Evolutionary conservation across 31 red algal species (phyloP).

Genomic region (Odonthalia washingtoniensis): DNA sequence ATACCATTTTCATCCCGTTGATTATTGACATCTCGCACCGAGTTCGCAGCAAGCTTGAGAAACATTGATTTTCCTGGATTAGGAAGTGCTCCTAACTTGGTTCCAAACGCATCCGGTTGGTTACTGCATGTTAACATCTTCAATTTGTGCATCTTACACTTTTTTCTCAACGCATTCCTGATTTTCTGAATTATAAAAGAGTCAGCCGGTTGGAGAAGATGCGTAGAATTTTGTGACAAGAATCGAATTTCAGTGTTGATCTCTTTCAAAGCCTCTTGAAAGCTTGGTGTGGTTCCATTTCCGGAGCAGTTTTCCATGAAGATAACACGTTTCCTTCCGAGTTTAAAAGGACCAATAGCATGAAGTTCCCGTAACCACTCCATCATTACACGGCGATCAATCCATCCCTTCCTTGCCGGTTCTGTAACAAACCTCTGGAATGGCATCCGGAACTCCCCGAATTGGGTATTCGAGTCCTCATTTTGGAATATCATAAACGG

Average conservation of each 20-base stretch:
- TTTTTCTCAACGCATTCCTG: background rate
- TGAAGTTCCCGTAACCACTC: background rate
- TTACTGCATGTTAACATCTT: background rate
- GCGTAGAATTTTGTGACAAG: background rate
- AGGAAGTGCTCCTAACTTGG: too few species aligned
- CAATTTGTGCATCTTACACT: background rate
- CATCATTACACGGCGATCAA: background rate
- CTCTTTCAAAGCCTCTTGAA: background rate
- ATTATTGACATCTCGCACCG: too few species aligned
- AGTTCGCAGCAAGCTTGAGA: too few species aligned
- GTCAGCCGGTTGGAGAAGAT: background rate
- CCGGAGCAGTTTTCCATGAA: background rate
- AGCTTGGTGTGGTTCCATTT: background rate
- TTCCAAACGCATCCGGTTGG: too few species aligned
- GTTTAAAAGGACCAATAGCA: background rate
- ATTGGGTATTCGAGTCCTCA: background rate
- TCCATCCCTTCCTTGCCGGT: background rate
- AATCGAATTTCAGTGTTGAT: background rate
- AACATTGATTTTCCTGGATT: too few species aligned
- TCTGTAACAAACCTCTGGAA: background rate
- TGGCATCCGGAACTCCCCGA: background rate
- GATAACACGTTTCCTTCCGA: background rate
- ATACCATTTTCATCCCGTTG: too few species aligned
- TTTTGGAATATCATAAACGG: background rate
- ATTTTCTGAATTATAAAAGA: conserved; percentile 9